These are phyloP conservation scores for Phytophthora litchii DNA, from an alignment of 352 stramenopile species.

Conservation along the genomic window DNA sequence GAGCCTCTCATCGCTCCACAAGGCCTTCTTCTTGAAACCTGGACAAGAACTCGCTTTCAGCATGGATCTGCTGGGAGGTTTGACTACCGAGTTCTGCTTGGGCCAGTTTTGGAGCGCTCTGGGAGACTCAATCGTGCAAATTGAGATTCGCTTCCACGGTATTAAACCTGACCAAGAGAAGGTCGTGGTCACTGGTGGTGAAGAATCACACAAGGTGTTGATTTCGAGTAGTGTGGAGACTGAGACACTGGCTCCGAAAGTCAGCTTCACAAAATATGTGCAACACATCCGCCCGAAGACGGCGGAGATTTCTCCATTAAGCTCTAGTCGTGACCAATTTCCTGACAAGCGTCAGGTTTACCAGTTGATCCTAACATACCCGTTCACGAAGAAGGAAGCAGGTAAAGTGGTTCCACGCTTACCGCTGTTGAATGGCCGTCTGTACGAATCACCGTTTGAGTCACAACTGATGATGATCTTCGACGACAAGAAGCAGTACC, in stretches of 20 bases:
- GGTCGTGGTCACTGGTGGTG: slow-evolving; percentile 66
- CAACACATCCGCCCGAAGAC: slow-evolving; percentile 82
- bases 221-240: slow-evolving; percentile 74
- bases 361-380: slow-evolving; percentile 90
- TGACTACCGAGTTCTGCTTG: slow-evolving; percentile 90
- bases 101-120: slow-evolving; percentile 92
- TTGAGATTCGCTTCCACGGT: slow-evolving; percentile 88
- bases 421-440: slow-evolving; percentile 77
- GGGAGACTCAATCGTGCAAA: slow-evolving; percentile 77
- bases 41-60: slow-evolving; percentile 71
- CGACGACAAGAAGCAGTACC: slow-evolving; percentile 93
- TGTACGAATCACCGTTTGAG: slow-evolving; percentile 95
- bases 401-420: slow-evolving; percentile 85
- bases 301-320: slow-evolving; percentile 80
- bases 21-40: slow-evolving; percentile 70
- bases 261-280: slow-evolving; percentile 85
- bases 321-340: slow-evolving; percentile 81
- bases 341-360: slow-evolving; percentile 89
- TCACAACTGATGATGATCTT: slow-evolving; percentile 94
- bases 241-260: slow-evolving; percentile 75
- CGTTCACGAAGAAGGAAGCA: slow-evolving; percentile 85
- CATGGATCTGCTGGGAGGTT: slow-evolving; percentile 71
- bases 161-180: slow-evolving; percentile 71
- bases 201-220: slow-evolving; percentile 77
- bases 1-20: slow-evolving; percentile 71